Evolutionary conservation across 129 eudicot genomes (phyloP).

Genomic region (Flaveria linearis): DNA sequence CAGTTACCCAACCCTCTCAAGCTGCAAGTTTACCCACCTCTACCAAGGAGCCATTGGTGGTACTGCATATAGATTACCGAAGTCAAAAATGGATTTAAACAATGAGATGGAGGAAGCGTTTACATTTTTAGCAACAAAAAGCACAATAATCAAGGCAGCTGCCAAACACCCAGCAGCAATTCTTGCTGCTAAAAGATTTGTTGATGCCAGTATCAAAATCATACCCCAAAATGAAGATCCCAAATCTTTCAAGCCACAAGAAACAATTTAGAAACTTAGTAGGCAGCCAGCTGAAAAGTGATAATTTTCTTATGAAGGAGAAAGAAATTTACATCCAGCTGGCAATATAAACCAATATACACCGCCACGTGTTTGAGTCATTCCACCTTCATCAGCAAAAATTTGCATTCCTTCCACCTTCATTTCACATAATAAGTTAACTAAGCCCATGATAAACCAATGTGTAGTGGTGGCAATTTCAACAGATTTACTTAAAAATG

Average conservation of each 20-base stretch:
- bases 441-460: slow-evolving; percentile 6
- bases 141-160: slow-evolving; percentile 54
- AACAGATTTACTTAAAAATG: not conserved
- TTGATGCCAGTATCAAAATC: slow-evolving; percentile 88
- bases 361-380: slow-evolving; percentile 62
- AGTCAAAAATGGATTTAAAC: slow-evolving; percentile 1
- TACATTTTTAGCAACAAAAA: slow-evolving; percentile 64
- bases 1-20: not conserved
- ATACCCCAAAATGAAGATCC: slow-evolving; percentile 99
- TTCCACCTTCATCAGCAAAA: slow-evolving; percentile 66
- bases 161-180: slow-evolving; percentile 97
- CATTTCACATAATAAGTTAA: slow-evolving; percentile 17
- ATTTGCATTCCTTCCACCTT: slow-evolving; percentile 68
- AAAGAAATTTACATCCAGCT: slow-evolving; percentile 54
- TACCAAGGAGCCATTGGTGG: no score
- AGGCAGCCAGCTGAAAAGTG: slow-evolving; percentile 2
- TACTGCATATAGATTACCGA: not conserved
- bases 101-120: slow-evolving; percentile 21
- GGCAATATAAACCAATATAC: slow-evolving; percentile 65
- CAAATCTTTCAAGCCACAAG: slow-evolving; percentile 51
- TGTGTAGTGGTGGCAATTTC: slow-evolving; percentile 1
- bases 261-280: not conserved
- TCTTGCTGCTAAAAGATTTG: slow-evolving; percentile 77
- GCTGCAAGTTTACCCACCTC: no score
- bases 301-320: not conserved